phyloP scores from a whole-genome alignment of 768 basidiomycete species.

The Phanerochaete carnosa region DNA sequence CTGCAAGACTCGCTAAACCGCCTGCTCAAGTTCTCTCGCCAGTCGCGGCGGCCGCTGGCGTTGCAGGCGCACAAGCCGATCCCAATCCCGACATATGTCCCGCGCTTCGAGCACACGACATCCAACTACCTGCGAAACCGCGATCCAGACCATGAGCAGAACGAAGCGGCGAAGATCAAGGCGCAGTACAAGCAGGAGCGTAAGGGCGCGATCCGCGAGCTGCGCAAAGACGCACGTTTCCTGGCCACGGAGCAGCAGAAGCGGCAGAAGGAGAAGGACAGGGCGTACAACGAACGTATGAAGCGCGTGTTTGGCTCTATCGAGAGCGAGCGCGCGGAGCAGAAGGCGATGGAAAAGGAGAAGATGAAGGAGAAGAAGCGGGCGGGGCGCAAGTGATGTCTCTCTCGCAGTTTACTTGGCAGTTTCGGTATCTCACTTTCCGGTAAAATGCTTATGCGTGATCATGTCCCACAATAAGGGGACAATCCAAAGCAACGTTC shows the following conservation, averaged over 20 bases:
- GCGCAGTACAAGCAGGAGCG: conserved; percentile 90
- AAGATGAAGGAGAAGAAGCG: conserved; percentile 75
- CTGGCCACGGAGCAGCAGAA: conserved; percentile 84
- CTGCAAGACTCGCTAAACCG: conserved; percentile 51
- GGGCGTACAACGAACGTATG: conserved; percentile 76
- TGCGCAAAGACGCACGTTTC: conserved; percentile 94
- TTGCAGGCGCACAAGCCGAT: conserved; percentile 96
- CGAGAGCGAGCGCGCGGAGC: conserved; percentile 88
- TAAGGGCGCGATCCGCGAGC: conserved; percentile 94
- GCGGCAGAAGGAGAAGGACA: conserved; percentile 84
- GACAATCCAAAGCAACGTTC: background rate
- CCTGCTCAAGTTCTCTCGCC: conserved; percentile 68
- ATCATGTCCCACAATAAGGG: no score
- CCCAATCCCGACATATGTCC: conserved; percentile 89
- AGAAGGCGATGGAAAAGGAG: conserved; percentile 88
- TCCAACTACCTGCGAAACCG: conserved; percentile 75
- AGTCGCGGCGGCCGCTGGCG: conserved; percentile 72
- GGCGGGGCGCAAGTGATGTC: conserved; percentile 63
- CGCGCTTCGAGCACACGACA: conserved; percentile 81
- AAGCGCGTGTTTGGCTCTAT: conserved; percentile 73
- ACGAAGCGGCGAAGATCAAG: conserved; percentile 77
- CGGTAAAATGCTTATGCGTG: no score
- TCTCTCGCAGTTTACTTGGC: background rate
- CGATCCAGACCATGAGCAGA: conserved; percentile 92
- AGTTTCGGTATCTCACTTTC: background rate